Conservation (phyloP, 306 rosid genomes). For the Luffa acutangula region DNA sequence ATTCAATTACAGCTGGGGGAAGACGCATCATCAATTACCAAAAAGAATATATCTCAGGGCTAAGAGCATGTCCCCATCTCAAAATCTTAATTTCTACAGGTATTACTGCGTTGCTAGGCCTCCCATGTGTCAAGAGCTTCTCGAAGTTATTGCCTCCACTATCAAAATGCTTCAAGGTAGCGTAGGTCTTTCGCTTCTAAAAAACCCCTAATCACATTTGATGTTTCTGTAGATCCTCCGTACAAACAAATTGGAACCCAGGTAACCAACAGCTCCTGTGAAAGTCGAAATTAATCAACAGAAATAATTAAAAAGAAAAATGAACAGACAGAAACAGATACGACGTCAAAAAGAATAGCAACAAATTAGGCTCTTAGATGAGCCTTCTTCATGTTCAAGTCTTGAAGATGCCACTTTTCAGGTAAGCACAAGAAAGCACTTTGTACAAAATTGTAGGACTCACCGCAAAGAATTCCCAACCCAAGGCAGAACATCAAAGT, state of each 20-base stretch:
- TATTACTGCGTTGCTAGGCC: not conserved
- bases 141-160: slow-evolving; percentile 3
- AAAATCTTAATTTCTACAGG: slow-evolving; percentile 9
- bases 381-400: not conserved
- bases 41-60: not conserved
- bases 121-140: slow-evolving; percentile 2
- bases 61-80: slow-evolving; percentile 10
- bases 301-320: not conserved
- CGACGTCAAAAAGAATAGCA: not conserved
- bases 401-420: not conserved
- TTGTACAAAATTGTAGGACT: slow-evolving; percentile 15
- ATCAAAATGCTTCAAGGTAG: slow-evolving; percentile 1
- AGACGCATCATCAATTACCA: slow-evolving; percentile 13
- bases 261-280: slow-evolving; percentile 94
- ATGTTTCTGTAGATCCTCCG: slow-evolving; percentile 99
- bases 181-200: not conserved
- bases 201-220: slow-evolving; percentile 65
- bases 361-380: not conserved
- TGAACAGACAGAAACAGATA: no score
- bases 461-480: slow-evolving; percentile 94
- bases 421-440: not conserved
- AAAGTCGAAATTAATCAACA: not conserved
- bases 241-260: slow-evolving; percentile 95
- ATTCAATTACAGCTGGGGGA: slow-evolving; percentile 63
- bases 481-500: slow-evolving; percentile 98